phyloP scores from a whole-genome alignment of 805 yeast genomes.

The Kodamaea hsintzibuensis region DNA sequence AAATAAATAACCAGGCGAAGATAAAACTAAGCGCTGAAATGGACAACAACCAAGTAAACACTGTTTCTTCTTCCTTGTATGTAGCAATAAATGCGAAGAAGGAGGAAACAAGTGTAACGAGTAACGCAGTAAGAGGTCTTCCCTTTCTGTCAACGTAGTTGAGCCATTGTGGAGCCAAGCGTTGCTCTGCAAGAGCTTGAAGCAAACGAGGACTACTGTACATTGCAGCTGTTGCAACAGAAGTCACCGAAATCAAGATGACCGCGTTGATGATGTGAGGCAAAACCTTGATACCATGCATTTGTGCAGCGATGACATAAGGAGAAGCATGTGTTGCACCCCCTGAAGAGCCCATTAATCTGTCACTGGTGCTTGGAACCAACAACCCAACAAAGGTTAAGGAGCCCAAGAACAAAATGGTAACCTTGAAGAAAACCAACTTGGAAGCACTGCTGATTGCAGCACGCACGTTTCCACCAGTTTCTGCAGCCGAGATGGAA shows the following conservation, averaged over 20 bases:
- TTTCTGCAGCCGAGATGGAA: constrained; percentile 31
- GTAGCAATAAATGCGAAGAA: constrained; percentile 29
- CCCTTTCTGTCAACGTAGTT: constrained; percentile 28
- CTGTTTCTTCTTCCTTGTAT: constrained; percentile 31
- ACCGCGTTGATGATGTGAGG: constrained; percentile 36
- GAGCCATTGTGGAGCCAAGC: constrained; percentile 29
- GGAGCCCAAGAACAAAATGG: constrained; percentile 30
- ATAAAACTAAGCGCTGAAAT: constrained; percentile 29
- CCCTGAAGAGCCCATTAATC: constrained; percentile 34
- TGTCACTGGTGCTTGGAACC: constrained; percentile 35
- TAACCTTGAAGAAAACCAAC: constrained; percentile 27
- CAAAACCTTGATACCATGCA: constrained; percentile 27
- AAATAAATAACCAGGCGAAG: constrained; percentile 26
- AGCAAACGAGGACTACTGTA: constrained; percentile 28
- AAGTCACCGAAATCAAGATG: constrained; percentile 32
- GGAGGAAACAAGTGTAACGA: constrained; percentile 22
- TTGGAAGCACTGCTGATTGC: constrained; percentile 25
- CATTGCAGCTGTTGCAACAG: constrained; percentile 34
- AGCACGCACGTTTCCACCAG: constrained; percentile 23
- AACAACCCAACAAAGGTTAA: constrained; percentile 35
- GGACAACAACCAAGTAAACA: constrained; percentile 31
- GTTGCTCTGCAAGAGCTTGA: constrained; percentile 29
- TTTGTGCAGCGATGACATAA: constrained; percentile 29
- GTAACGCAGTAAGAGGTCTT: constrained; percentile 29
- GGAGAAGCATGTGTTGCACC: constrained; percentile 27